Percentiles rank a stretch among this genome's conserved stretches.
These are phyloP conservation scores for Coemansia sp. DNA, from an alignment of 192 early-diverging fungal genomes.

Conservation along the genomic window DNA sequence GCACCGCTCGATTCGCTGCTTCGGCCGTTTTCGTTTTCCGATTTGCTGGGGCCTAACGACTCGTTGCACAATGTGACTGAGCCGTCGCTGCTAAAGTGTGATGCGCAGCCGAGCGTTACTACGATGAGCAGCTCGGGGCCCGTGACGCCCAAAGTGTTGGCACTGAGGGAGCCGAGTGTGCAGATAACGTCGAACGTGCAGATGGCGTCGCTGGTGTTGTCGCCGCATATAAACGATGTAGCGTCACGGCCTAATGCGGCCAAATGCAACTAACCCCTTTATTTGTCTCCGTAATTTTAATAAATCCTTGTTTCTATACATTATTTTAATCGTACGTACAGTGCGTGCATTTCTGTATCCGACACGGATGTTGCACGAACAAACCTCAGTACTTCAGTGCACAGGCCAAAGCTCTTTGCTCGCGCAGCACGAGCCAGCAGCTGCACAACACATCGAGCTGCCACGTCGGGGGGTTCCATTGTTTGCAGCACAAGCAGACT, in stretches of 20 bases:
- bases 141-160: neutral
- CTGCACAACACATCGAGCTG: slow-evolving; percentile 27
- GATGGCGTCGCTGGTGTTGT: slow-evolving; percentile 11
- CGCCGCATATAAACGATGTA: slow-evolving; percentile 21
- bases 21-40: slow-evolving; percentile 37
- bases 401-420: slow-evolving; percentile 15
- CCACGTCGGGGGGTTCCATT: slow-evolving; percentile 62
- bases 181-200: neutral
- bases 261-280: slow-evolving; percentile 19
- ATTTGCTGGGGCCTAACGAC: neutral
- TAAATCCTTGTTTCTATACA: no score
- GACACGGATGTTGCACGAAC: slow-evolving; percentile 29
- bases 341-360: slow-evolving; percentile 21
- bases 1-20: slow-evolving; percentile 23
- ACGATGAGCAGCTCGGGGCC: neutral
- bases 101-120: neutral
- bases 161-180: neutral
- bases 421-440: slow-evolving; percentile 23
- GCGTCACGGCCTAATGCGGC: slow-evolving; percentile 20
- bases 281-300: no score
- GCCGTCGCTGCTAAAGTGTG: neutral
- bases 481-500: slow-evolving; percentile 93
- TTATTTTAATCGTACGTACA: slow-evolving; percentile 7
- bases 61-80: neutral
- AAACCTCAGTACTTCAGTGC: slow-evolving; percentile 45